A percentile compares a stretch with the other conserved stretches of the same genome.
phyloP scores from a whole-genome alignment of 2,329 filamentous ascomycete species.

The Verticillium zaregamsianum region DNA sequence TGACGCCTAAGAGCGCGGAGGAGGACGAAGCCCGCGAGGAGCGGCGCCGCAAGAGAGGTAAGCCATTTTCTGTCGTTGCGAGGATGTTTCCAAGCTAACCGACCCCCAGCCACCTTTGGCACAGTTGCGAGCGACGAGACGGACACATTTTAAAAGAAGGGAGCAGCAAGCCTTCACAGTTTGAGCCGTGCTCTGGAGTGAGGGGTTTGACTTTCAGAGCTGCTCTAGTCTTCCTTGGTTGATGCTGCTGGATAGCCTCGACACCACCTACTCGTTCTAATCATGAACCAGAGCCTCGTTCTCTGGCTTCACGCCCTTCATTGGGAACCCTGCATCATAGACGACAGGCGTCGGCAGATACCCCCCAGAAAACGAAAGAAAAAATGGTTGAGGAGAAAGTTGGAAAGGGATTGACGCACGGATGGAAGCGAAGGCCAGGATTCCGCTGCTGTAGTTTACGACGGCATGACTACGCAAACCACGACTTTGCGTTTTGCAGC shows the following conservation, averaged over 20 bases:
- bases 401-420: background rate
- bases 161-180: background rate
- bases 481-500: constrained; percentile 5
- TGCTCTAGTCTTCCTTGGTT: background rate
- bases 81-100: constrained; percentile 6
- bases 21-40: constrained; percentile 43
- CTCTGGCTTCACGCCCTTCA: background rate
- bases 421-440: background rate
- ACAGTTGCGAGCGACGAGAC: constrained; percentile 47
- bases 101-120: constrained; percentile 46
- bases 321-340: background rate
- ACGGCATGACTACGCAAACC: constrained; percentile 3
- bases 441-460: background rate
- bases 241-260: background rate
- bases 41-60: constrained; percentile 55
- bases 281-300: background rate
- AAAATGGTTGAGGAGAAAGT: background rate
- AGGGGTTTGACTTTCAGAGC: background rate
- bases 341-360: background rate
- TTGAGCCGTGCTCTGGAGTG: background rate
- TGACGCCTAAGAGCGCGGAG: constrained; percentile 53
- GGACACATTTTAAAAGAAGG: constrained; percentile 45
- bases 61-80: constrained; percentile 14
- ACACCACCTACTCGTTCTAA: background rate
- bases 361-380: background rate